Base-by-base conservation (phyloP, 352 stramenopile species). In the Phytophthora cactorum region DNA sequence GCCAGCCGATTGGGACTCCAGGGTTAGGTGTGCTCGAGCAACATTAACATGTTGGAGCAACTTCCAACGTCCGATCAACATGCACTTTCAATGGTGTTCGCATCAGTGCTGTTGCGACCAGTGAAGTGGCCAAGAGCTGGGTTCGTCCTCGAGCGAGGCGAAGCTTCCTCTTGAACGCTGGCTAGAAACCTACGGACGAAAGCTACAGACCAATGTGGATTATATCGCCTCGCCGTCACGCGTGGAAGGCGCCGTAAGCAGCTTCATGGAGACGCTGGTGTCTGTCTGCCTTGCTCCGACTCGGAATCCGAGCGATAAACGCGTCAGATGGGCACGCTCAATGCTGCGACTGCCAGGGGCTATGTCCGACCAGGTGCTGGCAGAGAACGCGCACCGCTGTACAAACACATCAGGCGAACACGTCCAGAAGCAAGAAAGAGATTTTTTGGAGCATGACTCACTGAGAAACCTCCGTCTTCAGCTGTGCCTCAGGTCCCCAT, bases 351-450 rank as follows among this genome's bases (percentile, higher is more conserved):
- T 55, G 38, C 56, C 43, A 22, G 31, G 50, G 44, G 41, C 45
- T 68, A 59, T 72, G 46, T 17, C n/a, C 51, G 52, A 41, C 52
- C 65, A 72, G 59, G 39, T 72, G 65, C 51, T 63, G 52, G 4
- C 15, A 52, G 28, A 46, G 60, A 72, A 67, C 3, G 9, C 2
- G 28, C 32, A 41, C 36, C 46, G 25, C 36, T 14, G 47, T 14
- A 63, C 52, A 68, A 63, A 63, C 55, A 31, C 51, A 56, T 62
- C 52, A 62, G 44, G 32, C 41, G 52, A 55, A 56, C 44, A 32
- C 25, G n/a, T 63, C 44, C 46, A 28, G 46, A 49, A 63, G 36
- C 62, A 66, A 54, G 53, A 28, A 52, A 22, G 29, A 61, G 52
- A 29, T 43, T 47, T 43, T 39, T 50, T 53, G 44, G 44, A 39